phyloP scores from a whole-genome alignment of 208 protist species.

The Trypanosoma mega region DNA sequence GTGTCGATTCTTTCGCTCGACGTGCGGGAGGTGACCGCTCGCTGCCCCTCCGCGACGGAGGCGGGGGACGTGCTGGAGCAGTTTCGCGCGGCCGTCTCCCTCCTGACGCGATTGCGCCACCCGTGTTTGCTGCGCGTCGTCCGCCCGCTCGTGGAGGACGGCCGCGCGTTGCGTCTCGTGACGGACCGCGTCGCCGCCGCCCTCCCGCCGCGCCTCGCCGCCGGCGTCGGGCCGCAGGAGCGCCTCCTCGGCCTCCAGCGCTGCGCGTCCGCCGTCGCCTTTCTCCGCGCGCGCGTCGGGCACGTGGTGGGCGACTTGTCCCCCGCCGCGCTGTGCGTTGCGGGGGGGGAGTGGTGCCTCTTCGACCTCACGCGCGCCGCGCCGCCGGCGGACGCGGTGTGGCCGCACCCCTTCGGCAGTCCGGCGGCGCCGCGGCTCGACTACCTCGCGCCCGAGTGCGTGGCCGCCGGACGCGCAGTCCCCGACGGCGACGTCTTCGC shows the following conservation, averaged over 20 bases:
- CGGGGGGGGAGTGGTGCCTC: slow-evolving; percentile 48
- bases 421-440: slow-evolving; percentile 47
- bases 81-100: slow-evolving; percentile 29
- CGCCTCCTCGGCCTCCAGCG: slow-evolving; percentile 38
- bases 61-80: slow-evolving; percentile 21
- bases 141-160: slow-evolving; percentile 35
- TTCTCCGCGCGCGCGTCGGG: slow-evolving; percentile 50
- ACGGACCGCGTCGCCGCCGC: slow-evolving; percentile 46
- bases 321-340: slow-evolving; percentile 43
- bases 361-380: slow-evolving; percentile 48
- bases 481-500: slow-evolving; percentile 58
- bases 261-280: slow-evolving; percentile 46
- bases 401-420: slow-evolving; percentile 24
- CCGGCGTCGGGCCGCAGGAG: slow-evolving; percentile 34
- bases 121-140: slow-evolving; percentile 41
- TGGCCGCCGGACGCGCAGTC: too few relatives aligned
- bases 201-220: too few relatives aligned
- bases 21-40: slow-evolving; percentile 31
- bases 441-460: slow-evolving; percentile 47
- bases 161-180: slow-evolving; percentile 40
- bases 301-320: slow-evolving; percentile 53
- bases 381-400: slow-evolving; percentile 10
- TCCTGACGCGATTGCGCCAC: slow-evolving; percentile 48
- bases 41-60: slow-evolving; percentile 28
- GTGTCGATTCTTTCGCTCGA: slow-evolving; percentile 50